Evolutionary conservation across 176 grass and related monocot genomes (phyloP), one percentile per base, ranked within the genome.

Genomic region (Phragmites australis): DNA sequence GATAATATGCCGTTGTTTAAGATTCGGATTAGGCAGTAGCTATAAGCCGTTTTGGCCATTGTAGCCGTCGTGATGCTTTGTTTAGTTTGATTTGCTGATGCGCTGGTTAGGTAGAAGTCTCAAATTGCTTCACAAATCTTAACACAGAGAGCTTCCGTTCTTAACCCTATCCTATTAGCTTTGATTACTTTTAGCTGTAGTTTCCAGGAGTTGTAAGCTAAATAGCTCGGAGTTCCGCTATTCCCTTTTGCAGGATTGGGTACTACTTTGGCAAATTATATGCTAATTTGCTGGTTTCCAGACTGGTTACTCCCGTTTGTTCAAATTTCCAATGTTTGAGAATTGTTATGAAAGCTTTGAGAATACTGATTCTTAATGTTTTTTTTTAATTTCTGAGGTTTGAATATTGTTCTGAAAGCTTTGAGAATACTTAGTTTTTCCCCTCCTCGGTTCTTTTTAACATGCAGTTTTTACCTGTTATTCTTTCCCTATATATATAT

Each of bases 101-200:
- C 42, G 34, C 52, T 68, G 25, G 29, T 83, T 83, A 17, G n/a
- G 15, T 42, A 19, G 60, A 65, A 47, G 13, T 10, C 21, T 45
- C 21, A 15, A 56, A 37, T 70, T 79, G 11, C 1, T 83, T 8
- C 43, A 62, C 43, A 78, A 78, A 59, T 79, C 45, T 59, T 44
- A 70, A 70, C 45, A 70, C 16, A 17, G 44, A 79, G 25, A 49
- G 8, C 45, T 25, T 63, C 15, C 2, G 4, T 70, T 59, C 22
- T 12, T 45, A 6, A 48, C 6, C 6, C 19, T 32, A 17, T 86
- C 23, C n/a, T 47, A 29, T 65, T 74, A 46, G 5, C 30, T 61
- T 41, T 25, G 53, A 40, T 53, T 63, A 46, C n/a, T 74, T 25
- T 45, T 21, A 31, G 1, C 13, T 75, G 66, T 73, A 78, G 22